These are phyloP conservation scores for Eutrema salsugineum DNA, from an alignment of 441 rosid species.

Conservation along the genomic window DNA sequence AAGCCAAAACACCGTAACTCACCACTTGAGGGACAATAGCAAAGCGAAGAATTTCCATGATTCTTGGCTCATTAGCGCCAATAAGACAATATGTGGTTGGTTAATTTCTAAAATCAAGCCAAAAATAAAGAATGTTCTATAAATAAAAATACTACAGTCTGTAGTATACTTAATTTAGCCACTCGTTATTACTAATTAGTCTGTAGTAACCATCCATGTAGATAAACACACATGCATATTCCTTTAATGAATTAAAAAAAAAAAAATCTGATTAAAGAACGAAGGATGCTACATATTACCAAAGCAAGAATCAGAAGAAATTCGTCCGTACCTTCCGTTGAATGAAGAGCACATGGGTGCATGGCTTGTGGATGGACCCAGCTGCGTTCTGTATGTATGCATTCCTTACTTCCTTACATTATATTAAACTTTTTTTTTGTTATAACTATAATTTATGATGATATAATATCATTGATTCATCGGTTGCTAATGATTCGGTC, in stretches of 20 bases:
- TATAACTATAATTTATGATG: neutral
- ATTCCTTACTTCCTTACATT: neutral
- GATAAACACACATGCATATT: neutral
- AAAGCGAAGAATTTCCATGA: no score
- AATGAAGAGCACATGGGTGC: slow-evolving; percentile 24
- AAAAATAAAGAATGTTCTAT: neutral
- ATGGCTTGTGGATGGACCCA: slow-evolving; percentile 20
- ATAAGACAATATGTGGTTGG: no score
- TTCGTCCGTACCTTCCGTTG: slow-evolving; percentile 27
- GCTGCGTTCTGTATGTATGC: neutral
- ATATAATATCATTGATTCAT: slow-evolving; percentile 9
- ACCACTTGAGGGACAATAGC: no score
- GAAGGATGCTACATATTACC: neutral
- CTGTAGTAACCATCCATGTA: neutral
- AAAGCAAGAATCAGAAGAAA: slow-evolving; percentile 24
- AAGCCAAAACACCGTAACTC: no score
- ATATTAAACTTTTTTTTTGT: neutral
- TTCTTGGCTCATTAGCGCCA: no score
- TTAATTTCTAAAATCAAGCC: neutral
- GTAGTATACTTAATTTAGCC: neutral
- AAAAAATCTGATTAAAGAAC: neutral
- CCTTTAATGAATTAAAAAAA: neutral
- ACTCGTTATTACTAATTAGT: neutral
- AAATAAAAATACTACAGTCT: neutral
- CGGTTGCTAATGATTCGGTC: slow-evolving; percentile 13